Evolutionary conservation across 768 basidiomycete species (phyloP).

Genomic region (Plicaturopsis crispa): DNA sequence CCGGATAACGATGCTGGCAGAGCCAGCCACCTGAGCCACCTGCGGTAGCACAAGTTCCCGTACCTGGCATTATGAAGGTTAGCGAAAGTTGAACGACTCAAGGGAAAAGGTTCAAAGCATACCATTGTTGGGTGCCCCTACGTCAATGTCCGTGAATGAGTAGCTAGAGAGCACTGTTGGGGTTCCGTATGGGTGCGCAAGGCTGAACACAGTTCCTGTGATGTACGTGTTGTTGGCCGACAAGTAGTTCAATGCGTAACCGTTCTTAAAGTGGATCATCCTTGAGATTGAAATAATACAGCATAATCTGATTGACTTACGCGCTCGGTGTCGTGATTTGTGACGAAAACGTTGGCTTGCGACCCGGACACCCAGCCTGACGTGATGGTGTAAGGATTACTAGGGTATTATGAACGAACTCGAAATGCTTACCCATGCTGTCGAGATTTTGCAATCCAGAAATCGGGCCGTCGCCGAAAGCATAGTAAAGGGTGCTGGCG

Average conservation of each 20-base stretch:
- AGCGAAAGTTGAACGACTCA: not conserved
- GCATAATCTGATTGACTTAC: slow-evolving; percentile 18
- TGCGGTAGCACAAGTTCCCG: slow-evolving; percentile 41
- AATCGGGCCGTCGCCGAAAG: slow-evolving; percentile 46
- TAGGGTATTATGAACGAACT: too few relatives aligned
- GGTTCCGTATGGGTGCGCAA: slow-evolving; percentile 62
- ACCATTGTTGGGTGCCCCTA: slow-evolving; percentile 56
- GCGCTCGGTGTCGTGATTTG: slow-evolving; percentile 67
- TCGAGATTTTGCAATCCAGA: slow-evolving; percentile 45
- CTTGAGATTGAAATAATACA: not conserved
- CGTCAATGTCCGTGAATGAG: slow-evolving; percentile 39
- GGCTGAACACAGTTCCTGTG: slow-evolving; percentile 52
- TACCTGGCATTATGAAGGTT: slow-evolving; percentile 18
- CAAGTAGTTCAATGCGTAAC: slow-evolving; percentile 45
- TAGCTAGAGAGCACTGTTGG: slow-evolving; percentile 59
- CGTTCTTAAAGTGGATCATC: slow-evolving; percentile 24
- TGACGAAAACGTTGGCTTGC: slow-evolving; percentile 56
- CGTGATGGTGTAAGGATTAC: too few relatives aligned
- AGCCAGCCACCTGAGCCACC: slow-evolving; percentile 53
- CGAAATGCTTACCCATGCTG: slow-evolving; percentile 38
- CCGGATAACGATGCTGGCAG: slow-evolving; percentile 57
- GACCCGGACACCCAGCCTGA: slow-evolving; percentile 53
- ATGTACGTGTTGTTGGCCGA: slow-evolving; percentile 60
- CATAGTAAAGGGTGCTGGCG: slow-evolving; percentile 39
- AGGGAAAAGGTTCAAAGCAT: not conserved